Conservation (phyloP, 768 basidiomycete species). For the Tephrocybe sp. region DNA sequence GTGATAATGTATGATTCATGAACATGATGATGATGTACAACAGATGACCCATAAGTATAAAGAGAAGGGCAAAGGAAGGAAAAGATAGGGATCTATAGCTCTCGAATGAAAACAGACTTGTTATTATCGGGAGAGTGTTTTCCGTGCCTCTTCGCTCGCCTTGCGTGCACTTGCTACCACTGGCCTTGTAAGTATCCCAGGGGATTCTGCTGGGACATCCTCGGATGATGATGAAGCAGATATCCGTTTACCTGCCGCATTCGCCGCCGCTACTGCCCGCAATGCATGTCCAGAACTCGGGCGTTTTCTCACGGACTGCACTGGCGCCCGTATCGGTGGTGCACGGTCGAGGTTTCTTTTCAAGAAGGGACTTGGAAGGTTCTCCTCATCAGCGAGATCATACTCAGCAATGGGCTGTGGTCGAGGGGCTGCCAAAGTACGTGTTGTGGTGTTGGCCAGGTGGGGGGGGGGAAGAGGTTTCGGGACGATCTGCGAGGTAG, state of each 20-base stretch:
- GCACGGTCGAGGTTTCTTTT: conserved; percentile 41
- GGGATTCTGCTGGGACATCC: conserved; percentile 9
- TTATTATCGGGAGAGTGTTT: conserved; percentile 39
- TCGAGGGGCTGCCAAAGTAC: conserved; percentile 23
- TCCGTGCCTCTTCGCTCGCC: conserved; percentile 53
- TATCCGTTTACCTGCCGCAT: conserved; percentile 37
- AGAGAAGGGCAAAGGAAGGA: not conserved
- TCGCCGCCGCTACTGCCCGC: conserved; percentile 62
- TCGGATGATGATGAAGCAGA: conserved; percentile 15
- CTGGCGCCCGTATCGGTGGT: conserved; percentile 8
- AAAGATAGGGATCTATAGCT: not conserved
- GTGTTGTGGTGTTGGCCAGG: conserved; percentile 22
- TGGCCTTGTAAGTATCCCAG: conserved; percentile 29
- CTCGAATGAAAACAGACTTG: too few relatives aligned
- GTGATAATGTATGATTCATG: not conserved
- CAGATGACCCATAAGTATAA: not conserved
- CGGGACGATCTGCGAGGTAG: conserved; percentile 23
- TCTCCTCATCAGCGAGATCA: conserved; percentile 77
- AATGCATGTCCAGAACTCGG: conserved; percentile 54
- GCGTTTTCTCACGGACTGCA: conserved; percentile 35
- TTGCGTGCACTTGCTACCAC: conserved; percentile 46
- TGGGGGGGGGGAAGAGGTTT: conserved; percentile 49
- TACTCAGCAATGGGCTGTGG: conserved; percentile 48
- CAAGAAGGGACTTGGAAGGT: conserved; percentile 82
- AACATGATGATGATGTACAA: not conserved